A percentile compares a stretch with the other conserved stretches of the same genome.
phyloP scores from a whole-genome alignment of 108 stramenopile species.

The Schizochytrium sp. region DNA sequence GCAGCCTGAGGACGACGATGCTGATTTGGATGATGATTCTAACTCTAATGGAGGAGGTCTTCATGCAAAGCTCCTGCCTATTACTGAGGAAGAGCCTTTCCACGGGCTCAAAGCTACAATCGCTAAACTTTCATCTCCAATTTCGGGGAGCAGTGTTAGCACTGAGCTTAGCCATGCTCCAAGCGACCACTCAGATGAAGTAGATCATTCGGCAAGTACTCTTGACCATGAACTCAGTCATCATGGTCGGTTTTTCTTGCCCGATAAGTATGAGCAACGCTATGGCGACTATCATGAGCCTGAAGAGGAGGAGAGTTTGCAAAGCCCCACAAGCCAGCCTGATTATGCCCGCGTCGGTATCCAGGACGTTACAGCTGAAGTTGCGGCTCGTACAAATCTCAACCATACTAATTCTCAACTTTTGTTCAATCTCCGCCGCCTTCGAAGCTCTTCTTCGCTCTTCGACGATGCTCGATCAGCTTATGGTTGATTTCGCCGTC shows the following conservation, averaged over 20 bases:
- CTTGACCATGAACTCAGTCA: neutral
- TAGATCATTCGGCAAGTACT: neutral
- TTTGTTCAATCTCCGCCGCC: neutral
- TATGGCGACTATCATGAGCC: neutral
- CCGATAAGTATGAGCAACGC: slow-evolving; percentile 40
- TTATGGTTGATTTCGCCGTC: too few species aligned
- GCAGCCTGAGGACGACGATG: too few species aligned
- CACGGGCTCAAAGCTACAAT: neutral
- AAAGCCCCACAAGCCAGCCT: neutral
- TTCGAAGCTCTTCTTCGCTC: slow-evolving; percentile 5
- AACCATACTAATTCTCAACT: slow-evolving; percentile 4
- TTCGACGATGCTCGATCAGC: neutral
- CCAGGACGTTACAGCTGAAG: slow-evolving; percentile 13
- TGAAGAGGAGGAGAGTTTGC: neutral
- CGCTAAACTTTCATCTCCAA: neutral
- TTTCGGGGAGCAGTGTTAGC: neutral
- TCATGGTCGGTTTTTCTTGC: neutral
- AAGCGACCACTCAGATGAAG: neutral
- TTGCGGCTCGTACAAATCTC: neutral
- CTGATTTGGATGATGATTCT: too few species aligned
- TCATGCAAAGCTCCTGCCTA: neutral
- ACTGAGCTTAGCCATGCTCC: neutral
- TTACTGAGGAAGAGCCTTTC: neutral
- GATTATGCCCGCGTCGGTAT: neutral
- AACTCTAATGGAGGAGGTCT: neutral